These are phyloP conservation scores for Trichoderma sp. DNA, from an alignment of 2,329 filamentous ascomycete species.

Conservation along the genomic window DNA sequence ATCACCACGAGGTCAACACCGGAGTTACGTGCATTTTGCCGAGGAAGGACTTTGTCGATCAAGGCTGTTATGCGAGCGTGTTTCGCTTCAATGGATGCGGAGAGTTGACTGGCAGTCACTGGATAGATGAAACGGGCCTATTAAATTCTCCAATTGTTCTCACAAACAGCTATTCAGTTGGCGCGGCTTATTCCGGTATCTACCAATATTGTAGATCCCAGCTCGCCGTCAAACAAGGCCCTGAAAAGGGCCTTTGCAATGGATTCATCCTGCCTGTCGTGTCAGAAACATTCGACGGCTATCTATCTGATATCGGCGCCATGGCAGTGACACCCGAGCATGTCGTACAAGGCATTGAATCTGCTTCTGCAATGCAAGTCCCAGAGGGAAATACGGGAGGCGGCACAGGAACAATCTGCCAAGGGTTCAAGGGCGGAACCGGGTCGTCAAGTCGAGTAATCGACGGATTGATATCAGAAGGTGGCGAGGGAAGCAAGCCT, in stretches of 20 bases:
- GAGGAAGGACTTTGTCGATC: constrained; percentile 38
- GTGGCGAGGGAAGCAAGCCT: constrained; percentile 28
- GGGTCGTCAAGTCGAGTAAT: constrained; percentile 52
- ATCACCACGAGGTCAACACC: constrained; percentile 36
- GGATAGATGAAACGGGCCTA: constrained; percentile 56
- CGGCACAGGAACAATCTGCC: constrained; percentile 61
- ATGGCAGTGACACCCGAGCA: constrained; percentile 51
- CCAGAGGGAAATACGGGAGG: constrained; percentile 58
- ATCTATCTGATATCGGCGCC: constrained; percentile 53
- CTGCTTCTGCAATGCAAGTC: constrained; percentile 47
- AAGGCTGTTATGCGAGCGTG: constrained; percentile 42
- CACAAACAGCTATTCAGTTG: constrained; percentile 54
- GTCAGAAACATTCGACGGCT: constrained; percentile 58
- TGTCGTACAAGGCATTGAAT: constrained; percentile 51
- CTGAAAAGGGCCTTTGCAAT: constrained; percentile 40
- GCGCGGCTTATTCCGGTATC: constrained; percentile 45
- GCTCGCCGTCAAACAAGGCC: constrained; percentile 42
- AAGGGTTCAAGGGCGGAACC: constrained; percentile 62
- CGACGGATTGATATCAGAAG: constrained; percentile 34
- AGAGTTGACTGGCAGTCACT: constrained; percentile 56
- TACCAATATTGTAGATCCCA: constrained; percentile 41
- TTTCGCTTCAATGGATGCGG: constrained; percentile 60
- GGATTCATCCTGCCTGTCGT: constrained; percentile 56
- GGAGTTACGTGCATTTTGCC: constrained; percentile 47
- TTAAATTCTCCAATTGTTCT: constrained; percentile 54